These are phyloP conservation scores for Colletotrichum sp. DNA, from an alignment of 2,329 filamentous ascomycete genomes.

Conservation along the genomic window DNA sequence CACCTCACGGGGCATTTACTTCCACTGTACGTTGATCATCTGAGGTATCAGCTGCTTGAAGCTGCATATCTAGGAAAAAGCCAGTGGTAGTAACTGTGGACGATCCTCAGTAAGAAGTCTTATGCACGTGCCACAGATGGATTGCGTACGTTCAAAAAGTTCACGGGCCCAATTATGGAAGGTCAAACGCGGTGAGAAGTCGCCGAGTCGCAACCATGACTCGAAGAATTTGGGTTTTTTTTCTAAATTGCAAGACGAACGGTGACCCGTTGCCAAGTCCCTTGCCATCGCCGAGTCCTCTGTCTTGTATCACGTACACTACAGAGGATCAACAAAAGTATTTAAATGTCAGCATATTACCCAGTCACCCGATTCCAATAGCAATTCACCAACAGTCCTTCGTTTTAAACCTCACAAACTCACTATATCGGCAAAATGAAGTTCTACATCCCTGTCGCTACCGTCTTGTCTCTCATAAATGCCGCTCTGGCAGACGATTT, in stretches of 20 bases:
- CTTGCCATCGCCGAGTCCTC: accelerated
- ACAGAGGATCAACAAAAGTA: accelerated
- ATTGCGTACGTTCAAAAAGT: too few relatives aligned
- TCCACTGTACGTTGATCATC: too few relatives aligned
- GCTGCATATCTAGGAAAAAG: too few relatives aligned
- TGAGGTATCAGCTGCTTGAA: too few relatives aligned
- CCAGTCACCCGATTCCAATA: accelerated
- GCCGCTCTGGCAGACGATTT: not conserved
- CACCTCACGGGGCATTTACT: too few relatives aligned
- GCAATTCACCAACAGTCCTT: accelerated
- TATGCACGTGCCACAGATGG: too few relatives aligned
- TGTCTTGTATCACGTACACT: not conserved
- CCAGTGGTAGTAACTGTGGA: too few relatives aligned
- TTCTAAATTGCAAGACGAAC: not conserved
- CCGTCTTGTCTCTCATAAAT: not conserved
- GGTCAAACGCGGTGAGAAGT: not conserved
- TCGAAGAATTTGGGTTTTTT: not conserved
- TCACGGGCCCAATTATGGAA: too few relatives aligned
- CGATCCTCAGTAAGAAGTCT: too few relatives aligned
- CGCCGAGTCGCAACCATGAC: not conserved
- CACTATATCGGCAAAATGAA: not conserved
- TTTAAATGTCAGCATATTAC: accelerated
- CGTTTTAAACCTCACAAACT: too few relatives aligned
- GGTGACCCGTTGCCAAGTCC: accelerated
- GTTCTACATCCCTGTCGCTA: not conserved